Conservation (phyloP, 2,329 filamentous ascomycete genomes). For the Cladosporium sp. region DNA sequence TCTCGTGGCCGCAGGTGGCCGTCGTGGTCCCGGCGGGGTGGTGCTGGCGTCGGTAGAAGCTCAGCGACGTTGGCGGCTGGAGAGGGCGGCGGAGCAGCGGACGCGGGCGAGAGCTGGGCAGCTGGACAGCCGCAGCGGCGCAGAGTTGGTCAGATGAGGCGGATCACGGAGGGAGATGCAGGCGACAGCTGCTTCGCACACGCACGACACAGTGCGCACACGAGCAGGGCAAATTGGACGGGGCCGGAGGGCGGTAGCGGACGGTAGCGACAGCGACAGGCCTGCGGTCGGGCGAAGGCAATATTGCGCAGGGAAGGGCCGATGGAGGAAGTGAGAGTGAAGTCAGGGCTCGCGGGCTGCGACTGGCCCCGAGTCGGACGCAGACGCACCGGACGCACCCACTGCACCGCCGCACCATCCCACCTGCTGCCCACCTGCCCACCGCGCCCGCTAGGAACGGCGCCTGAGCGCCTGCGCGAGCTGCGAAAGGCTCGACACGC, state of each 20-base stretch:
- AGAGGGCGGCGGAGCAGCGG: neutral
- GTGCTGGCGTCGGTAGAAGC: neutral
- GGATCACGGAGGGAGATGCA: neutral
- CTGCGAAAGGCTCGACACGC: neutral
- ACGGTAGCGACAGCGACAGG: neutral
- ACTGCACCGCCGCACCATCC: neutral
- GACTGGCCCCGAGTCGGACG: no score
- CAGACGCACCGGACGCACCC: neutral
- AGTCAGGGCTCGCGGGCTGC: neutral
- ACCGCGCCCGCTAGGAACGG: neutral
- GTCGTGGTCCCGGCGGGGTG: neutral
- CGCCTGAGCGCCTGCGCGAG: neutral
- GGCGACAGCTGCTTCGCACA: neutral
- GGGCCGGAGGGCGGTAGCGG: neutral
- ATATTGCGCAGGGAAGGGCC: constrained; percentile 2
- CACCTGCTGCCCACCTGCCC: neutral
- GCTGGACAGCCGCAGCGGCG: neutral
- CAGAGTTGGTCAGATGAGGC: neutral
- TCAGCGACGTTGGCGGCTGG: neutral
- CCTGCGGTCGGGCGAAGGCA: neutral
- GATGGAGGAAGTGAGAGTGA: constrained; percentile 4
- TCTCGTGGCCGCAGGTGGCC: constrained; percentile 11
- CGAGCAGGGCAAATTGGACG: constrained; percentile 1
- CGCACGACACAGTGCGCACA: neutral
- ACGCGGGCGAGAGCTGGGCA: neutral